These are phyloP conservation scores for Geotrichum candidum DNA, from an alignment of 1,139 yeast species.

Conservation along the genomic window DNA sequence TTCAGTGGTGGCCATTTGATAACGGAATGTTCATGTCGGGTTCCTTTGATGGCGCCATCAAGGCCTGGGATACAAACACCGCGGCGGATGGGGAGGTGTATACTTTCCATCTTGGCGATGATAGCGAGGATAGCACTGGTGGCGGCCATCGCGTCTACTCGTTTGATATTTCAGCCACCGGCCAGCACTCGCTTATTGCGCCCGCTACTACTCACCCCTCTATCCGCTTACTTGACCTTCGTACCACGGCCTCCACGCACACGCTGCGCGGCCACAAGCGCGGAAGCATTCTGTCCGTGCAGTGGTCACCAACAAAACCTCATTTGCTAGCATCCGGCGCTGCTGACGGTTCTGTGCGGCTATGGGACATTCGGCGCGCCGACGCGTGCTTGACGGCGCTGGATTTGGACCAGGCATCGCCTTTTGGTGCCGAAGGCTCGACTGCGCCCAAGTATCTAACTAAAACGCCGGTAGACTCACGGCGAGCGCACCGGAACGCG, in stretches of 20 bases:
- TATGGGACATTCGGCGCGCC: slow-evolving; percentile 76
- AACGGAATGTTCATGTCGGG: slow-evolving; percentile 80
- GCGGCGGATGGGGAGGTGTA: slow-evolving; percentile 52
- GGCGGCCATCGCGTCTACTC: slow-evolving; percentile 34
- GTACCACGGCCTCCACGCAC: slow-evolving; percentile 66
- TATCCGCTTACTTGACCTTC: slow-evolving; percentile 63
- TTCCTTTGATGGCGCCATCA: slow-evolving; percentile 72
- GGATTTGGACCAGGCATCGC: slow-evolving; percentile 41
- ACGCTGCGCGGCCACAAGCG: slow-evolving; percentile 55
- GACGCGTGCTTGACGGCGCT: slow-evolving; percentile 56
- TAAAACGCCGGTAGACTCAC: slow-evolving; percentile 25
- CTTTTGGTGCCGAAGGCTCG: slow-evolving; percentile 11
- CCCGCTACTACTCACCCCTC: slow-evolving; percentile 67
- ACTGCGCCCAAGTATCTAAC: slow-evolving; percentile 16
- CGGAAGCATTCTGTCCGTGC: slow-evolving; percentile 56
- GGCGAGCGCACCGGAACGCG: slow-evolving; percentile 56
- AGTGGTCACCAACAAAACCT: slow-evolving; percentile 70
- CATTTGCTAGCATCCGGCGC: slow-evolving; percentile 70
- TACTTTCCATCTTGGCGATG: slow-evolving; percentile 45
- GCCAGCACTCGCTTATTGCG: slow-evolving; percentile 54
- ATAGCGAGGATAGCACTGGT: neutral
- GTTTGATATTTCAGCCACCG: slow-evolving; percentile 35
- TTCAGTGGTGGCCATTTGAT: slow-evolving; percentile 88
- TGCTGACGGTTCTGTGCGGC: slow-evolving; percentile 50
- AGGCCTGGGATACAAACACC: slow-evolving; percentile 74